These are phyloP conservation scores for Trichoderma sp. DNA, from an alignment of 2,329 filamentous ascomycete species.

Conservation along the genomic window DNA sequence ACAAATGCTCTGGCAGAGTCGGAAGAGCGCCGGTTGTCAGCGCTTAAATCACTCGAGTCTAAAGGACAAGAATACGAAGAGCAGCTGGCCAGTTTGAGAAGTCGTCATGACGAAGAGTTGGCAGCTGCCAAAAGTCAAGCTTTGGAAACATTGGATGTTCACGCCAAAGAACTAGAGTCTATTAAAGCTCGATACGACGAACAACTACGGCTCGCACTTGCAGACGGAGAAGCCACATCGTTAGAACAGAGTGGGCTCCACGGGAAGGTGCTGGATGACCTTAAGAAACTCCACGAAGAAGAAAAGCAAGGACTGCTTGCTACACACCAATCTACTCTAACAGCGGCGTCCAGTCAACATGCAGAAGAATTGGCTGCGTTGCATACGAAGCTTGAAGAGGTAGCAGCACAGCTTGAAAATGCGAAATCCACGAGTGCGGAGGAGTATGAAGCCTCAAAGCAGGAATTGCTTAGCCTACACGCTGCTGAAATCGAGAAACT, in stretches of 20 bases:
- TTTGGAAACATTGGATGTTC: conserved; percentile 51
- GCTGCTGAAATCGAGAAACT: conserved; percentile 52
- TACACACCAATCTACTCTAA: conserved; percentile 31
- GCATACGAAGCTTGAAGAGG: conserved; percentile 41
- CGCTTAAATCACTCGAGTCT: conserved; percentile 50
- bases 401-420: conserved; percentile 50
- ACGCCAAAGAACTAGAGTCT: conserved; percentile 54
- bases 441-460: conserved; percentile 48
- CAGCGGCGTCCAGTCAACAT: not conserved
- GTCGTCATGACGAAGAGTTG: conserved; percentile 60
- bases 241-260: conserved; percentile 48
- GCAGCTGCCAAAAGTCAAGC: conserved; percentile 57
- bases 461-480: conserved; percentile 49
- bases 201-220: conserved; percentile 48
- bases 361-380: conserved; percentile 37
- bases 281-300: conserved; percentile 45
- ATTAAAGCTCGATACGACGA: conserved; percentile 58
- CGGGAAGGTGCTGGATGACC: conserved; percentile 40
- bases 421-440: conserved; percentile 47
- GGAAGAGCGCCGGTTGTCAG: conserved; percentile 47
- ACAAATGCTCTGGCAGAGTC: conserved; percentile 46
- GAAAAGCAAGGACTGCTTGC: conserved; percentile 41
- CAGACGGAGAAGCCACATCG: conserved; percentile 44
- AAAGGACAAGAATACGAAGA: conserved; percentile 57
- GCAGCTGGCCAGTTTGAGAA: conserved; percentile 56